Evolutionary conservation across 2,329 filamentous ascomycete genomes (phyloP), one percentile per base, ranked within the genome.

Genomic region (Fusarium globosum): DNA sequence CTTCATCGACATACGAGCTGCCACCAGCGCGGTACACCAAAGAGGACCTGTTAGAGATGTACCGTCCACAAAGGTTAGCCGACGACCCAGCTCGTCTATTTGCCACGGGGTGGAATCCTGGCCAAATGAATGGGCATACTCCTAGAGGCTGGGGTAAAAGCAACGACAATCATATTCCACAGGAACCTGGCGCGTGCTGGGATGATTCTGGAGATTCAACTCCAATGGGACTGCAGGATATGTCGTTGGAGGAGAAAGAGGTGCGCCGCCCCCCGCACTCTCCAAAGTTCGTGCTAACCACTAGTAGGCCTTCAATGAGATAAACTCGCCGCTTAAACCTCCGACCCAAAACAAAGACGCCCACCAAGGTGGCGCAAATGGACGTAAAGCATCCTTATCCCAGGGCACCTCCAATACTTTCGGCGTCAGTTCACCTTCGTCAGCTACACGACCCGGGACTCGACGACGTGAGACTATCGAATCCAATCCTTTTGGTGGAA

Each of bases 151-250:
- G 94, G 94, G 93, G 93, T 58, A 94, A 95, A 81, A 88, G 87
- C 75, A 89, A 89, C 66, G 95, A 98, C 73, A 88, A 88, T 67
- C 92, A 94, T 72, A 86, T 88, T 71, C 91, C 91, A 66, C 90
- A 93, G 78, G 95, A 96, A 49, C 94, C 95, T n/a, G 94, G 96
- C 71, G 90, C 96, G 46, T 98, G 95, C 82, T 99, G 96, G 96
- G 94, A 97, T 79, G 84, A 88, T 66, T 88, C 88, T 68, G 94
- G 93, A 30, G 88, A 88, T 60, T 87, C 90, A 49, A 88, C 89
- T 72, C 94, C 95, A 12, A 86, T 98, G 73, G 91, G 90, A 36
- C 81, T 97, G 73, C 87, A 90, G 70, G 91, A 93, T 48, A 90
- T 97, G 89, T 86, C 88, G 4, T 72, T 82, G 10, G 87, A 90